phyloP scores from a whole-genome alignment of 2,329 filamentous ascomycete species.

The Aureobasidium leucospermi region DNA sequence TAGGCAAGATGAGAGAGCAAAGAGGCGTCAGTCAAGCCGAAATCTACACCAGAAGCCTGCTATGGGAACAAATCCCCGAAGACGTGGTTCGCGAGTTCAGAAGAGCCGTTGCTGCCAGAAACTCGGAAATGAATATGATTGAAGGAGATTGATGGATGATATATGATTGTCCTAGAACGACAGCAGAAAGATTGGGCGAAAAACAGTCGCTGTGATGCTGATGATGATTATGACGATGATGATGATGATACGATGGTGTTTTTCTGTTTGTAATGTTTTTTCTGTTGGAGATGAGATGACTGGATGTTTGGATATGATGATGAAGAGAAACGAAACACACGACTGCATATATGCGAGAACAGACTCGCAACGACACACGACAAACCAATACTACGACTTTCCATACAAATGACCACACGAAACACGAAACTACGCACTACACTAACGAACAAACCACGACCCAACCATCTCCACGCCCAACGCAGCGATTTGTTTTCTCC shows the following conservation, averaged over 20 bases:
- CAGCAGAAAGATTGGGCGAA: background rate
- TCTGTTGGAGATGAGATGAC: too few species aligned
- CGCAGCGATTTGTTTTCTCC: too few species aligned
- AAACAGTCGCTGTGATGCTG: background rate
- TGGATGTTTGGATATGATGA: too few species aligned
- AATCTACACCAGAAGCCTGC: constrained; percentile 83
- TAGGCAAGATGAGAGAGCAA: constrained; percentile 67
- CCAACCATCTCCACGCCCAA: too few species aligned
- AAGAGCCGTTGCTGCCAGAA: constrained; percentile 73
- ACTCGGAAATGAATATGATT: constrained; percentile 19
- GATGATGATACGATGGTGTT: background rate
- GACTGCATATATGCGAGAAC: too few species aligned
- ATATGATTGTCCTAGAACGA: too few species aligned
- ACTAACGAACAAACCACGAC: too few species aligned
- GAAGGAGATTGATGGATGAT: background rate
- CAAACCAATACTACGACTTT: too few species aligned
- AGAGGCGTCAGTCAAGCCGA: constrained; percentile 56
- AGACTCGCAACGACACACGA: too few species aligned
- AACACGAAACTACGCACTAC: too few species aligned
- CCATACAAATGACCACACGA: too few species aligned
- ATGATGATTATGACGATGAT: background rate
- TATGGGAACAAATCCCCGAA: constrained; percentile 88
- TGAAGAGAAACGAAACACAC: too few species aligned
- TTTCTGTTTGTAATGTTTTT: background rate
- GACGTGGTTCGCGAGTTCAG: constrained; percentile 91